Evolutionary conservation across 2,329 filamentous ascomycete genomes (phyloP), one percentile per base, ranked within the genome.

Genomic region (Didymella pinodella): DNA sequence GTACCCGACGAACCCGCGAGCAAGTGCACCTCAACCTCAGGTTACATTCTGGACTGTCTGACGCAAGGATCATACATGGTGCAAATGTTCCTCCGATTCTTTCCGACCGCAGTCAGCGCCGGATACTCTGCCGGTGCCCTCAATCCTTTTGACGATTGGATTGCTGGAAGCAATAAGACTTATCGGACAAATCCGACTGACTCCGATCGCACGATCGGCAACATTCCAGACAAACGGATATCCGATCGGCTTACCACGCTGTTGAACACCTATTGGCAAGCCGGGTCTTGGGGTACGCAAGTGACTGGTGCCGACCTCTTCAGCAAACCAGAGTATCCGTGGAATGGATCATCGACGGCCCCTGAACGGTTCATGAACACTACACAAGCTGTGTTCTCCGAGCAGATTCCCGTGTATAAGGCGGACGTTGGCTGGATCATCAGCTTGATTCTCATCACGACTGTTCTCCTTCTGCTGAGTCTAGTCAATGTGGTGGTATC

Each of bases 191-290:
- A 22, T 1, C 38, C 40, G 3, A 16, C 14, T 3, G 29, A 10
- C 3, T 6, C 22, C 10, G 29, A 32, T 7, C 56, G 50, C 2
- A 25, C 25, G 12, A 32, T 36, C 12, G 29, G 26, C 8, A 11
- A 14, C 4, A 48, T 54, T 11, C 12, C 36, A 1, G 28, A 40
- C 1, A 3, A 45, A 2, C 14, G 38, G 10, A 57, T 48, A 2
- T 54, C 60, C 0, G 16, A 48, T 11, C 45, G 53, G 3, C 51
- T 59, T 3, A 55, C 49, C 4, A 41, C 38, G 5, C 3, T 63
- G 0, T 40, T 62, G 4, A 57, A 57, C 7, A 57, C 53, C 4
- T 57, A 40, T 36, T 54, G 45, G 40, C 53, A 63, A 28, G 48
- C 28, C 8, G 34, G 5, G 22, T 25, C 44, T 3, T 59, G 59